phyloP scores from a whole-genome alignment of 495 filamentous ascomycete species.

The Wilcoxina mikolae region DNA sequence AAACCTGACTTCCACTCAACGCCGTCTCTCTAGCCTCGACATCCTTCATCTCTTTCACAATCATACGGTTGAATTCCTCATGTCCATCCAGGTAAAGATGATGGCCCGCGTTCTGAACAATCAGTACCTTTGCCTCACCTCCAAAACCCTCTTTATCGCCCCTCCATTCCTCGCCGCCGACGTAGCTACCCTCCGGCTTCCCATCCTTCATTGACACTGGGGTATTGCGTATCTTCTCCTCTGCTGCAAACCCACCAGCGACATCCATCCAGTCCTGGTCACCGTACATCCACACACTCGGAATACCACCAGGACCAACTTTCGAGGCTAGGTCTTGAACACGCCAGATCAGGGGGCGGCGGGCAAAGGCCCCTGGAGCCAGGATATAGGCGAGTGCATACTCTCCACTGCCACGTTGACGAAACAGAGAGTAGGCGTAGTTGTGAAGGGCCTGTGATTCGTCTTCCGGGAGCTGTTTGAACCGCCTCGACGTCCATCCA shows the following conservation, averaged over 20 bases:
- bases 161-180: slow-evolving; percentile 51
- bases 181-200: slow-evolving; percentile 42
- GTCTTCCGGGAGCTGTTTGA: slow-evolving; percentile 67
- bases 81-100: slow-evolving; percentile 86
- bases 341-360: slow-evolving; percentile 70
- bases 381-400: slow-evolving; percentile 87
- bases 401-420: slow-evolving; percentile 79
- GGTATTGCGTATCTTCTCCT: slow-evolving; percentile 46
- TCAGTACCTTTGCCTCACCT: slow-evolving; percentile 67
- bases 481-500: slow-evolving; percentile 85
- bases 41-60: slow-evolving; percentile 67
- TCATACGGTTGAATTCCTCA: slow-evolving; percentile 72
- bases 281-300: slow-evolving; percentile 86
- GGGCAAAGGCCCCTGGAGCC: slow-evolving; percentile 82
- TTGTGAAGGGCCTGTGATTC: slow-evolving; percentile 76
- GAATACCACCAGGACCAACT: slow-evolving; percentile 72
- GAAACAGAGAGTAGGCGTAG: slow-evolving; percentile 91
- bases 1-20: too few species aligned
- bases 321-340: slow-evolving; percentile 45
- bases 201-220: slow-evolving; percentile 37
- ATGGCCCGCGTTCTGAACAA: slow-evolving; percentile 73
- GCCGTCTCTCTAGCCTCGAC: slow-evolving; percentile 38
- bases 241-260: slow-evolving; percentile 63
- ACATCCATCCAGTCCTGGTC: slow-evolving; percentile 99
- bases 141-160: slow-evolving; percentile 40